Conservation (phyloP, 805 yeast species). For the Myxozyma vanderwaltii region DNA sequence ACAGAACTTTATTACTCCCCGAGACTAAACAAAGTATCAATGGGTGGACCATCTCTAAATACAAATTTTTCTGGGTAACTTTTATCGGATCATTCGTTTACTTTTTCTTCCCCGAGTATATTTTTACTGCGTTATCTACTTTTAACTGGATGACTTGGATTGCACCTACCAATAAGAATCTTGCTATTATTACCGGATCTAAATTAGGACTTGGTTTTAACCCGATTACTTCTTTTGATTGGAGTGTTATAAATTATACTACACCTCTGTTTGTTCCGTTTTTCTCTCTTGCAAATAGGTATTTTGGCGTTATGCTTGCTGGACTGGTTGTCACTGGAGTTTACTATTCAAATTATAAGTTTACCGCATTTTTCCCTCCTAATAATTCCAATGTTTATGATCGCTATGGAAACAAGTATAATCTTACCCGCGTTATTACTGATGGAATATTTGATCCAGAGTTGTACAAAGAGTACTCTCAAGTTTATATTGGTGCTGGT, state of each 20-base stretch:
- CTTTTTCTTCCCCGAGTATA: conserved; percentile 63
- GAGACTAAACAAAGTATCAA: conserved; percentile 36
- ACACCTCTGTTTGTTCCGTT: conserved; percentile 23
- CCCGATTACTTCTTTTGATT: conserved; percentile 65
- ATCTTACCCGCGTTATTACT: conserved; percentile 53
- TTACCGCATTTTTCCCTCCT: conserved; percentile 46
- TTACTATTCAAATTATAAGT: conserved; percentile 28
- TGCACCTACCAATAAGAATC: conserved; percentile 54
- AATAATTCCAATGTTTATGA: conserved; percentile 51
- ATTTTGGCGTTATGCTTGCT: conserved; percentile 12
- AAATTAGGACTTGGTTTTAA: conserved; percentile 65
- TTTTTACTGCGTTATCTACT: conserved; percentile 59
- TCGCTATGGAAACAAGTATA: conserved; percentile 43
- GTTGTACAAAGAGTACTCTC: conserved; percentile 61
- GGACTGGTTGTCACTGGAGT: conserved; percentile 15
- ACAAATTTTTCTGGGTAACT: conserved; percentile 51
- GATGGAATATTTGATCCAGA: conserved; percentile 48
- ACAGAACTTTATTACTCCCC: conserved; percentile 44
- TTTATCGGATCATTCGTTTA: conserved; percentile 50
- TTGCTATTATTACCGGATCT: conserved; percentile 67
- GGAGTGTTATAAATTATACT: conserved; percentile 44
- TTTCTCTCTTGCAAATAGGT: conserved; percentile 14
- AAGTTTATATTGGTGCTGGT: conserved; percentile 50
- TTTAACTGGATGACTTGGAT: conserved; percentile 69
- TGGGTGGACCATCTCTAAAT: conserved; percentile 62